Conservation (phyloP, 1,284 basidiomycete species). For the Xanthoconium separans region DNA sequence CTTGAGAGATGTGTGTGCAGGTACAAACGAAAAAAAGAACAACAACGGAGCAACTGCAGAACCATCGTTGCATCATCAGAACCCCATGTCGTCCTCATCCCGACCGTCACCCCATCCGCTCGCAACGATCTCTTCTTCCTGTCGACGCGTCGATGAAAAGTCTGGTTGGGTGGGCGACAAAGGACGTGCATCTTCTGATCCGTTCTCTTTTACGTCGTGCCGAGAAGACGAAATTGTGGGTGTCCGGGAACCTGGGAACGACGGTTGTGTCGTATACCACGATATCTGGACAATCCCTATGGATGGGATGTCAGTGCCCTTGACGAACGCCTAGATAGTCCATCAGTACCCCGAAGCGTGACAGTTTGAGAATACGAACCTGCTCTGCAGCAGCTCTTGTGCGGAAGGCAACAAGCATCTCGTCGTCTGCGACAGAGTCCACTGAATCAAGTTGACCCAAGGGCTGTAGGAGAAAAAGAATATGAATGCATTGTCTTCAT, state of each 20-base stretch:
- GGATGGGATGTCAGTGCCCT: constrained; percentile 61
- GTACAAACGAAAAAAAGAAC: constrained; percentile 15
- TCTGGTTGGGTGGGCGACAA: constrained; percentile 14
- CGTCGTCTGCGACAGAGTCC: constrained; percentile 50
- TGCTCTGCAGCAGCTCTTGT: constrained; percentile 74
- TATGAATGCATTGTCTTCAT: constrained; percentile 8
- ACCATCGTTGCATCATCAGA: constrained; percentile 15
- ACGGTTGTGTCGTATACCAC: constrained; percentile 53
- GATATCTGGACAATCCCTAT: constrained; percentile 63
- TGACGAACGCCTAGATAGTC: constrained; percentile 56
- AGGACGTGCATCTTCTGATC: constrained; percentile 7
- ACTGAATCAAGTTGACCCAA: constrained; percentile 67
- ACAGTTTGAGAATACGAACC: constrained; percentile 38
- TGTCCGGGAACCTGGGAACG: constrained; percentile 19
- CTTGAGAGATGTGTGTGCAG: constrained; percentile 2
- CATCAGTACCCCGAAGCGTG: constrained; percentile 8
- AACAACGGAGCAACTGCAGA: constrained; percentile 4
- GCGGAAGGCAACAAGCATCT: constrained; percentile 64
- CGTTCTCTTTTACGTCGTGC: constrained; percentile 14
- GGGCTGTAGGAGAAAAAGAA: constrained; percentile 40
- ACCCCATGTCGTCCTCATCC: constrained; percentile 64
- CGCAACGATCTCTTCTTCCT: constrained; percentile 57
- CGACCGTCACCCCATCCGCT: constrained; percentile 64
- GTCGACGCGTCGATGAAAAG: constrained; percentile 28
- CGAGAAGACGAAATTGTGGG: constrained; percentile 13